Conservation (phyloP, 2,329 filamentous ascomycete genomes). For the Nigrospora osmanthi region DNA sequence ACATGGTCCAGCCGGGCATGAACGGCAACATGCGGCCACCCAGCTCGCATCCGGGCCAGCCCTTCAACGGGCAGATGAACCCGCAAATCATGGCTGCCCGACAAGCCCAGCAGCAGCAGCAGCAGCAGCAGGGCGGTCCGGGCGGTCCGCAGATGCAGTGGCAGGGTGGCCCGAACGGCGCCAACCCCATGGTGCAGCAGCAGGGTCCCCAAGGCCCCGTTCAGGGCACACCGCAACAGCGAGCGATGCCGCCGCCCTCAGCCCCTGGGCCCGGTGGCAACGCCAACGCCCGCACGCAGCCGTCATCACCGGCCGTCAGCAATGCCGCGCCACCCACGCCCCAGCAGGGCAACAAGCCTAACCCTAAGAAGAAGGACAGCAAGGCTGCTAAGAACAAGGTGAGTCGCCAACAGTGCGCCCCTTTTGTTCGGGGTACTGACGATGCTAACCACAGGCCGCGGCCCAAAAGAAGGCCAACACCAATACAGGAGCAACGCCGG, state of each 20-base stretch:
- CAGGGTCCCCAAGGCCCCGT: conserved; percentile 39
- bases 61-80: conserved; percentile 48
- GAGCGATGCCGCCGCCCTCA: conserved; percentile 60
- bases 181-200: conserved; percentile 33
- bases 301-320: conserved; percentile 55
- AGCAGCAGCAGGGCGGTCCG: conserved; percentile 21
- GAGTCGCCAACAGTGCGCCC: conserved; percentile 19
- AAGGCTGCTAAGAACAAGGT: conserved; percentile 64
- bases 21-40: conserved; percentile 61
- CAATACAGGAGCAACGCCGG: conserved; percentile 47
- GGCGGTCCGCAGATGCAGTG: conserved; percentile 39
- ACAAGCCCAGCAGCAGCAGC: conserved; percentile 12
- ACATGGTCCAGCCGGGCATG: conserved; percentile 50
- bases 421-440: conserved; percentile 16
- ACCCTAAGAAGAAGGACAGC: conserved; percentile 69
- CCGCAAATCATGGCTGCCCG: conserved; percentile 47
- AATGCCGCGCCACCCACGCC: conserved; percentile 69
- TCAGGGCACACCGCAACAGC: conserved; percentile 66
- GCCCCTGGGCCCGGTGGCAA: conserved; percentile 39
- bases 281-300: conserved; percentile 44
- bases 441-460: conserved; percentile 32
- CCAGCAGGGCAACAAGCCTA: conserved; percentile 62
- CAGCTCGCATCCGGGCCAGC: conserved; percentile 53
- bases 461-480: conserved; percentile 58
- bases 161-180: conserved; percentile 30